Evolutionary conservation across 768 basidiomycete genomes (phyloP).

Genomic region (Calocybe cyanea): DNA sequence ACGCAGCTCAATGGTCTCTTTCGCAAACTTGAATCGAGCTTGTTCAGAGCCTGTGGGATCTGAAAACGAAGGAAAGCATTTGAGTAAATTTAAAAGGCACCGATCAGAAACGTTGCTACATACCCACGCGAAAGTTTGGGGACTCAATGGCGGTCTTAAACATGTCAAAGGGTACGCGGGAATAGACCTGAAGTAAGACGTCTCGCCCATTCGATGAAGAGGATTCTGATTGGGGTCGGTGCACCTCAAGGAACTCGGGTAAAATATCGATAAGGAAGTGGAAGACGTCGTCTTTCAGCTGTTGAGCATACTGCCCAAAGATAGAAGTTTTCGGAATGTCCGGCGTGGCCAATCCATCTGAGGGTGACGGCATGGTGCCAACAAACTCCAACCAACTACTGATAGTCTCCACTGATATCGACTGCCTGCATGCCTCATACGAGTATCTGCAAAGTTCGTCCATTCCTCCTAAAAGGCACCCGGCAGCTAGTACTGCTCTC

Average conservation of each 20-base stretch:
- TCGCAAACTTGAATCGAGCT: slow-evolving; percentile 87
- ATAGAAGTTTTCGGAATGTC: slow-evolving; percentile 51
- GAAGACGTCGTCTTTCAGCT: slow-evolving; percentile 72
- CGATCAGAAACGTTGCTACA: slow-evolving; percentile 10
- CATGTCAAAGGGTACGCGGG: slow-evolving; percentile 81
- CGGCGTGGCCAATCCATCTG: slow-evolving; percentile 51
- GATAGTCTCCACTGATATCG: slow-evolving; percentile 74
- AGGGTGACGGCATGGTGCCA: slow-evolving; percentile 46
- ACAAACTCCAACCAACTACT: slow-evolving; percentile 76
- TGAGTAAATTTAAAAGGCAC: slow-evolving; percentile 9
- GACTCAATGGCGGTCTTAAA: slow-evolving; percentile 83
- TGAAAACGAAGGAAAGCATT: slow-evolving; percentile 18
- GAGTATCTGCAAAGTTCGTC: slow-evolving; percentile 78
- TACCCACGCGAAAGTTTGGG: slow-evolving; percentile 76
- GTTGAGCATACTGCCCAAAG: slow-evolving; percentile 75
- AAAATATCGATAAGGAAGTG: slow-evolving; percentile 74
- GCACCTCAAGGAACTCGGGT: slow-evolving; percentile 60
- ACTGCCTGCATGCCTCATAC: slow-evolving; percentile 72
- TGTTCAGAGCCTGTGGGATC: slow-evolving; percentile 67
- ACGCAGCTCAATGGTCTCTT: slow-evolving; percentile 80
- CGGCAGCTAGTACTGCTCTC: slow-evolving; percentile 80
- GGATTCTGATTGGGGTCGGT: slow-evolving; percentile 32
- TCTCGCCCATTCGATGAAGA: slow-evolving; percentile 55
- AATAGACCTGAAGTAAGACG: slow-evolving; percentile 68
- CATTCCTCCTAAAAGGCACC: slow-evolving; percentile 83